Conservation (phyloP, 768 basidiomycete genomes). For the Mycena alexandri region DNA sequence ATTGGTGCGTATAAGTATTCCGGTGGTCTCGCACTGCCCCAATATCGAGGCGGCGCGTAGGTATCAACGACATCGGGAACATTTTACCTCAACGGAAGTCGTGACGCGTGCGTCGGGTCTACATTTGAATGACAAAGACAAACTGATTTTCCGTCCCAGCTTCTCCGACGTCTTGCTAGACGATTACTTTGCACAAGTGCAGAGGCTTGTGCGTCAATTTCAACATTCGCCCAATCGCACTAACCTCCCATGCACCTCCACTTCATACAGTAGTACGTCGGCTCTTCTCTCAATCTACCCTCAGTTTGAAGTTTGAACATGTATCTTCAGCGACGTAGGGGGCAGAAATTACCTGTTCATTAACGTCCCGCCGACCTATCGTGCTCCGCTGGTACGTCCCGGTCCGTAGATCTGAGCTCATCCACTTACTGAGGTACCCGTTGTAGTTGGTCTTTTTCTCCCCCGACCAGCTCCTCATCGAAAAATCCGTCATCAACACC, state of each 20-base stretch:
- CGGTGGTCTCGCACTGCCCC: neutral
- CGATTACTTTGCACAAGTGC: constrained; percentile 63
- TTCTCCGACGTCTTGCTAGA: constrained; percentile 64
- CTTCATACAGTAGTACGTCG: constrained; percentile 46
- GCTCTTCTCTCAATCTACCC: neutral
- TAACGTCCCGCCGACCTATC: constrained; percentile 56
- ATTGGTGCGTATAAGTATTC: constrained; percentile 51
- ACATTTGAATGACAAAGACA: neutral
- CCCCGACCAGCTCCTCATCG: constrained; percentile 52
- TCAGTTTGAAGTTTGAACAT: neutral
- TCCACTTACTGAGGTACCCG: neutral
- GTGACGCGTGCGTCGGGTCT: constrained; percentile 57
- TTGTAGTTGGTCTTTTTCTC: constrained; percentile 63
- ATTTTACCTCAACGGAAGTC: constrained; percentile 62
- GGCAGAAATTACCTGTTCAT: constrained; percentile 68
- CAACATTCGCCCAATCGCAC: too few species aligned
- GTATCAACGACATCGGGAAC: constrained; percentile 78
- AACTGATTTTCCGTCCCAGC: constrained; percentile 38
- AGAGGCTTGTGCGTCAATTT: constrained; percentile 57
- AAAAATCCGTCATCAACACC: constrained; percentile 60
- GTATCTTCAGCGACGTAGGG: constrained; percentile 57
- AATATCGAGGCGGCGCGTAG: neutral
- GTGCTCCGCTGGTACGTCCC: constrained; percentile 56
- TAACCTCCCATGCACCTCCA: neutral
- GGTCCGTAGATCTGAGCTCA: too few species aligned